A percentile compares a stretch with the other conserved stretches of the same genome.
These are phyloP conservation scores for Fusarium mangiferae DNA, from an alignment of 2,329 filamentous ascomycete species.

Conservation along the genomic window DNA sequence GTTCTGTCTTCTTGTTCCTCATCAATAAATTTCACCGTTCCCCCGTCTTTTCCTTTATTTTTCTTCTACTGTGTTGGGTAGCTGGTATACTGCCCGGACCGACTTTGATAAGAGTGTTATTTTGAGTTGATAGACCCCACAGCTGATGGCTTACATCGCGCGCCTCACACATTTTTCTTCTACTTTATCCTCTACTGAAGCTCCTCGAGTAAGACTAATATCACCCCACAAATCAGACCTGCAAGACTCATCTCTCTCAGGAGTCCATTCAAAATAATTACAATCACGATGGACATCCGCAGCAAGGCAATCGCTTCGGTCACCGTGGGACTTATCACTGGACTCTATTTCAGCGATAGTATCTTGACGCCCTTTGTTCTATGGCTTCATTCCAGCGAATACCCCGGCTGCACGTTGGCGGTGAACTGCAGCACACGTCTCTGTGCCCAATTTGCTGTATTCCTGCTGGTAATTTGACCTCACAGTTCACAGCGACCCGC, in stretches of 20 bases:
- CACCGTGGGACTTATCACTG: background rate
- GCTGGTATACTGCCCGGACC: too few species aligned
- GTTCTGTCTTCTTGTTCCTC: background rate
- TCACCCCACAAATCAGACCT: background rate
- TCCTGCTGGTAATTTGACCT: background rate
- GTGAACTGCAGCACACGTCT: background rate
- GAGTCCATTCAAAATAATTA: background rate
- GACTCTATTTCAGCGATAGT: accelerated
- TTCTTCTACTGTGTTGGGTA: too few species aligned
- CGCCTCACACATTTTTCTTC: background rate
- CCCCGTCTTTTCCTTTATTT: accelerated
- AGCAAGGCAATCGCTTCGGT: background rate
- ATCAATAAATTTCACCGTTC: accelerated
- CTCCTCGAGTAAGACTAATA: accelerated
- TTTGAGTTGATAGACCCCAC: too few species aligned
- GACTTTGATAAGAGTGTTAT: too few species aligned
- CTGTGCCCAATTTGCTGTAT: background rate
- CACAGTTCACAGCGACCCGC: accelerated
- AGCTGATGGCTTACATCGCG: too few species aligned
- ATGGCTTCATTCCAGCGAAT: background rate
- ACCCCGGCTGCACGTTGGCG: background rate
- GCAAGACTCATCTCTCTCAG: accelerated
- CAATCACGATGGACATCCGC: background rate
- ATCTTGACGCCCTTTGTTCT: background rate
- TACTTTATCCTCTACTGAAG: background rate